phyloP scores from a whole-genome alignment of 2,329 filamentous ascomycete species.

The Cercospora zeae-maydis region DNA sequence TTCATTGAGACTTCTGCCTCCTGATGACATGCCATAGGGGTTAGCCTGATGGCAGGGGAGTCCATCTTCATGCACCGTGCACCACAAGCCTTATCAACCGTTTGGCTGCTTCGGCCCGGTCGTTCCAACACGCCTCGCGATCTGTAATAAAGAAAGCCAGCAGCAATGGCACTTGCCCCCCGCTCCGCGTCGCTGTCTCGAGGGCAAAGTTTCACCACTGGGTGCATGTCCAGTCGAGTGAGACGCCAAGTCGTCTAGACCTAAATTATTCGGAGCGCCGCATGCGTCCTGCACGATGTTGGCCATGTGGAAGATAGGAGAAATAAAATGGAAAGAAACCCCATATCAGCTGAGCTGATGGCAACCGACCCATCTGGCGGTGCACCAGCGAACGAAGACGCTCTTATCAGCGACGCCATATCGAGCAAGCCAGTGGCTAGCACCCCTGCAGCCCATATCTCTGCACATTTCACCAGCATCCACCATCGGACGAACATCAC shows the following conservation, averaged over 20 bases:
- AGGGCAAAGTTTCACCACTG: not conserved
- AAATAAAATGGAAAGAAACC: not conserved
- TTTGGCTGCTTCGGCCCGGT: not conserved
- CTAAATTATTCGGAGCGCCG: not conserved
- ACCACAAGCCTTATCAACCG: not conserved
- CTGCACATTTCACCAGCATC: not conserved
- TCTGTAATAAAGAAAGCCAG: not conserved
- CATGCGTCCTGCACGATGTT: not conserved
- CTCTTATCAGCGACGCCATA: not conserved
- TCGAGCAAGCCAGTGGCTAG: not conserved
- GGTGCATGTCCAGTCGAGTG: not conserved
- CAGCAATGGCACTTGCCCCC: not conserved
- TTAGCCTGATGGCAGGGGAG: not conserved
- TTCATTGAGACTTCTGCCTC: not conserved
- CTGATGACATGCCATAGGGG: not conserved
- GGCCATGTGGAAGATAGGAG: not conserved
- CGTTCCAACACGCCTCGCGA: not conserved
- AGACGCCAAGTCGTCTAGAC: not conserved
- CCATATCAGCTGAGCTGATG: not conserved
- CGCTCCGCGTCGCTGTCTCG: not conserved
- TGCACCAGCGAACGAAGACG: not conserved
- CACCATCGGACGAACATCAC: not conserved
- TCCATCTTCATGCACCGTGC: not conserved
- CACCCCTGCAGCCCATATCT: conserved; percentile 1
- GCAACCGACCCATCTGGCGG: not conserved